Conservation (phyloP, 2,329 filamentous ascomycete genomes). For the Dothideomycetes sp. region DNA sequence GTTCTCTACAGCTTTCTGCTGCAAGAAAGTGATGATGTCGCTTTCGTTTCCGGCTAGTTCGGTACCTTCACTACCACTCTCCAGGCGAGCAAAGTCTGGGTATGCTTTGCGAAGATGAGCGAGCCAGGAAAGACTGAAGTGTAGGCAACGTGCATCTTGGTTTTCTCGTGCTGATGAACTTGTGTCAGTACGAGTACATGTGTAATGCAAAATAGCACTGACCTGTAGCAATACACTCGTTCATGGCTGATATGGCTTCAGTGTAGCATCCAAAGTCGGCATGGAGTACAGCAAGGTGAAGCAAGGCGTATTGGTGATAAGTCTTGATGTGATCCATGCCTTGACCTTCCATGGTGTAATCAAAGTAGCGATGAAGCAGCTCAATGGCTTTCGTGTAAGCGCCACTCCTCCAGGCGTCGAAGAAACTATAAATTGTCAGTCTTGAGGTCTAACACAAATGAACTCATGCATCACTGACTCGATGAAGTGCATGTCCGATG, state of each 20-base stretch:
- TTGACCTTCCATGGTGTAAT: conserved; percentile 56
- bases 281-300: conserved; percentile 88
- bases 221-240: conserved; percentile 81
- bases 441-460: not conserved
- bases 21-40: conserved; percentile 74
- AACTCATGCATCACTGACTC: conserved; percentile 37
- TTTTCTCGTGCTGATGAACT: conserved; percentile 64
- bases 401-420: conserved; percentile 85
- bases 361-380: conserved; percentile 86
- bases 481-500: conserved; percentile 68
- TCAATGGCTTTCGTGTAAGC: conserved; percentile 89
- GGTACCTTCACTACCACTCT: conserved; percentile 34
- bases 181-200: not conserved
- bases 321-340: conserved; percentile 71
- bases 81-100: conserved; percentile 35
- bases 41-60: conserved; percentile 68
- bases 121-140: conserved; percentile 92
- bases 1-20: conserved; percentile 52
- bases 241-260: conserved; percentile 87
- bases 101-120: conserved; percentile 89
- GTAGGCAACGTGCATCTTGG: conserved; percentile 82
- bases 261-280: conserved; percentile 88
- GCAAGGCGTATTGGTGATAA: conserved; percentile 88
- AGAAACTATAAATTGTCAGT: conserved; percentile 52
- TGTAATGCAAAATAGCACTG: too few relatives aligned